These are phyloP conservation scores for Terfezia boudieri DNA, from an alignment of 495 filamentous ascomycete genomes.

Conservation along the genomic window DNA sequence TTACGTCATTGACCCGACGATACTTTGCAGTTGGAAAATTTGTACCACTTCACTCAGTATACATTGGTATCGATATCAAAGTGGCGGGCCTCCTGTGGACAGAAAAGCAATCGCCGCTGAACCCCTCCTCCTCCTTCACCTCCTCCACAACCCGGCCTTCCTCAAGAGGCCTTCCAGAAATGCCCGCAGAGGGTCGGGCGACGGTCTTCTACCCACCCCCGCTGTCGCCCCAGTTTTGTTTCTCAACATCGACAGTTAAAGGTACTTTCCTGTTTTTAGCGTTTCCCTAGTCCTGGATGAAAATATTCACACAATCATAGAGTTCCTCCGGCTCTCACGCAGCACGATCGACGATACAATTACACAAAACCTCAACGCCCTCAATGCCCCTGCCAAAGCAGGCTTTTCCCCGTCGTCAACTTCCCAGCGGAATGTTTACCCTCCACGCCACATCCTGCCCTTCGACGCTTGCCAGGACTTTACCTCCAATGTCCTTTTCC, in stretches of 20 bases:
- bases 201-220: constrained; percentile 24
- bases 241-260: constrained; percentile 63
- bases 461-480: constrained; percentile 44
- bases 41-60: too few relatives aligned
- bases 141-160: too few relatives aligned
- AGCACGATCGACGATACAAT: constrained; percentile 80
- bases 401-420: constrained; percentile 72
- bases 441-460: constrained; percentile 23
- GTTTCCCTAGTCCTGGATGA: neutral
- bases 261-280: constrained; percentile 27
- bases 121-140: too few relatives aligned
- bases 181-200: neutral
- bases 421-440: constrained; percentile 27
- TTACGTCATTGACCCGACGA: too few relatives aligned
- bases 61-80: too few relatives aligned
- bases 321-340: constrained; percentile 80
- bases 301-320: constrained; percentile 23
- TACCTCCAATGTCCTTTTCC: constrained; percentile 60
- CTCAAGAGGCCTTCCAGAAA: too few relatives aligned
- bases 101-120: too few relatives aligned
- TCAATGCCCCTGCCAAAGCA: constrained; percentile 47
- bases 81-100: too few relatives aligned
- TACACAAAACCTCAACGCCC: constrained; percentile 74
- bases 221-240: constrained; percentile 80
- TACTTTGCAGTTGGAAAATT: too few relatives aligned